These are phyloP conservation scores for Polygonum maritimum DNA, from an alignment of 148 eudicot genomes.

Conservation along the genomic window DNA sequence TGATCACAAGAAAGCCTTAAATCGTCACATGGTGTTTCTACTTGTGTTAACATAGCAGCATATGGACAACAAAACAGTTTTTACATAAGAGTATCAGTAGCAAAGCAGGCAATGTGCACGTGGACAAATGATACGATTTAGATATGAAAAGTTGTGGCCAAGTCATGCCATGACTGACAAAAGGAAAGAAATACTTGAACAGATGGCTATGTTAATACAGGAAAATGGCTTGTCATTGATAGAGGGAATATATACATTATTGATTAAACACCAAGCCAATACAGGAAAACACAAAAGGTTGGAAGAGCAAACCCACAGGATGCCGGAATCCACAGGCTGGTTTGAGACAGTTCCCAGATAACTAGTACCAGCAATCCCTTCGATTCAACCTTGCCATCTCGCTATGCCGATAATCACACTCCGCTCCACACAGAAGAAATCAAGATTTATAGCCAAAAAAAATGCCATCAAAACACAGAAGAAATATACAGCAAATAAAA, in stretches of 20 bases:
- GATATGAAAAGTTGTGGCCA: not conserved
- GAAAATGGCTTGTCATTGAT: not conserved
- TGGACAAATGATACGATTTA: not conserved
- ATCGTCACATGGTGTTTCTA: not conserved
- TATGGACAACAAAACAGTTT: not conserved
- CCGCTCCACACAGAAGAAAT: conserved; percentile 25
- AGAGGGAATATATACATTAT: not conserved
- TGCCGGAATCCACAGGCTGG: conserved; percentile 63
- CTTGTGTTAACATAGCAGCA: not conserved
- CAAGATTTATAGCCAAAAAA: not conserved
- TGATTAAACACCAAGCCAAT: not conserved
- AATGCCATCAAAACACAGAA: too few relatives aligned
- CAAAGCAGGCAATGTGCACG: not conserved
- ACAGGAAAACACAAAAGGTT: not conserved
- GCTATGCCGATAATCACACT: conserved; percentile 71
- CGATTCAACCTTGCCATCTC: conserved; percentile 74
- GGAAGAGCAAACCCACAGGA: conserved; percentile 42
- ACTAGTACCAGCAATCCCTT: conserved; percentile 78
- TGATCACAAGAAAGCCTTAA: not conserved
- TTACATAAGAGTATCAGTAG: not conserved
- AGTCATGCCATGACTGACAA: not conserved
- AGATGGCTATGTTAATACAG: not conserved
- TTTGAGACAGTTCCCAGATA: conserved; percentile 51
- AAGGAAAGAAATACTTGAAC: not conserved
- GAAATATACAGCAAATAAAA: not conserved